Base-by-base conservation (phyloP, 2,329 filamentous ascomycete species). In the Ascochyta pisi region DNA sequence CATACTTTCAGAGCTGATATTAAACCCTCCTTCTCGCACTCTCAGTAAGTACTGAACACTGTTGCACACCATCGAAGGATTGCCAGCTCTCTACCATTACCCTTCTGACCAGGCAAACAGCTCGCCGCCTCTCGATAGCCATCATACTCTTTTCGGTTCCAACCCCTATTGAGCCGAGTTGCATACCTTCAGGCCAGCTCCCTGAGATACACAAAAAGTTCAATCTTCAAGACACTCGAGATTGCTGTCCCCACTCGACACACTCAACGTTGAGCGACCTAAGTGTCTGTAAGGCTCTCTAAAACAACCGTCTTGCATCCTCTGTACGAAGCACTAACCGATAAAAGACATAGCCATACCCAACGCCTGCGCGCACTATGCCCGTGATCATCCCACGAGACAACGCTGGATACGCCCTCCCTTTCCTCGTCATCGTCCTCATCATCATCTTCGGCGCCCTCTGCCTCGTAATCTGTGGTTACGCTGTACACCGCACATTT, bases 371-470 rank as follows among this genome's bases (percentile, higher is more conserved):
- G 27, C 23, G 13, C 22, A 23, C 13, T 4, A 55, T 55, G 52
- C 46, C 52, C 13, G 16, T 41, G 16, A 23, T 55, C 5, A 10
- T 37, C 16, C 27, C 52, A 16, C 64, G 62, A 41, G 54, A 42
- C 13, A 49, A 61, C 15, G 44, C 45, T 24, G 61, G 48, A 27
- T 68, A 62, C 52, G 15, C 35, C 1, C 42, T 69, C 9, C 64
- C 65, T 2, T 51, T 52, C 9, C 13, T 42, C 16, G 29, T 58
- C 49, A 68, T 69, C 34, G 54, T 69, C 6, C 52, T 69, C 2
- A 49, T 68, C 31, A 57, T 68, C 22, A 61, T 69, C 38, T 22
- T 66, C 10, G 62, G 51, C 4, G 54, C 66, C 3, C 50, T 57
- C 1, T 41, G 61, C 33, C 33, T 64, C 6, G 54, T 64, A 35